Conservation (phyloP, 78 protist species). For the Bodo saltans region DNA sequence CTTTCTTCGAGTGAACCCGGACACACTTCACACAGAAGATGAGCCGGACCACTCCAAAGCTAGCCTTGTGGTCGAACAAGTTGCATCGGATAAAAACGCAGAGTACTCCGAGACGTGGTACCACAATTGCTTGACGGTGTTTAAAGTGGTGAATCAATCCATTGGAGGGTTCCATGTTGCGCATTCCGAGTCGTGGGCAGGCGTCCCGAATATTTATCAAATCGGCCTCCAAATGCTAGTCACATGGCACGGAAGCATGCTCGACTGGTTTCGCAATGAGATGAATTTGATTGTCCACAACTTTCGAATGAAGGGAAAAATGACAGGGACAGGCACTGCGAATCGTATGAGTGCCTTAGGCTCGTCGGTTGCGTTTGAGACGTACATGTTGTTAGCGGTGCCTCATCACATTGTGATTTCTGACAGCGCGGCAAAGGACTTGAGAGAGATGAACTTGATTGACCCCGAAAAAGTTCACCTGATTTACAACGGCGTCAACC, state of each 20-base stretch:
- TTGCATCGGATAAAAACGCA: not conserved
- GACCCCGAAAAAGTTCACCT: not conserved
- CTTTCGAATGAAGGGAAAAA: slow-evolving; percentile 1
- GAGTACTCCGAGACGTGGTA: slow-evolving; percentile 13
- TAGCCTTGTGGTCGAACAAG: slow-evolving; percentile 6
- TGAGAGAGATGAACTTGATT: not conserved
- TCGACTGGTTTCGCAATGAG: slow-evolving; percentile 29
- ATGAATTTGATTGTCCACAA: slow-evolving; percentile 13
- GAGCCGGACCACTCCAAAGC: not conserved
- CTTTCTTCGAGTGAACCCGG: not conserved
- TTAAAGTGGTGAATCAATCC: not conserved
- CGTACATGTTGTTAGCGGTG: slow-evolving; percentile 13
- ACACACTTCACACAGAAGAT: not conserved
- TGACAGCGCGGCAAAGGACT: not conserved
- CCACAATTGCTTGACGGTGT: not conserved
- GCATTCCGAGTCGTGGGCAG: slow-evolving; percentile 27
- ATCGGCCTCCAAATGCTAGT: slow-evolving; percentile 9
- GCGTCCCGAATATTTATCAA: slow-evolving; percentile 3
- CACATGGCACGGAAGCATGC: slow-evolving; percentile 29
- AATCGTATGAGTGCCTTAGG: not conserved
- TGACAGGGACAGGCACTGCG: not conserved
- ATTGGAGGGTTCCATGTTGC: slow-evolving; percentile 1
- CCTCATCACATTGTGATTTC: slow-evolving; percentile 27
- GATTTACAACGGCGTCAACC: slow-evolving; percentile 32
- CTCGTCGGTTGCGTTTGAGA: slow-evolving; percentile 7